Evolutionary conservation across 345 rosid genomes (phyloP), one percentile per base, ranked within the genome.

Genomic region (Citrus inodora): DNA sequence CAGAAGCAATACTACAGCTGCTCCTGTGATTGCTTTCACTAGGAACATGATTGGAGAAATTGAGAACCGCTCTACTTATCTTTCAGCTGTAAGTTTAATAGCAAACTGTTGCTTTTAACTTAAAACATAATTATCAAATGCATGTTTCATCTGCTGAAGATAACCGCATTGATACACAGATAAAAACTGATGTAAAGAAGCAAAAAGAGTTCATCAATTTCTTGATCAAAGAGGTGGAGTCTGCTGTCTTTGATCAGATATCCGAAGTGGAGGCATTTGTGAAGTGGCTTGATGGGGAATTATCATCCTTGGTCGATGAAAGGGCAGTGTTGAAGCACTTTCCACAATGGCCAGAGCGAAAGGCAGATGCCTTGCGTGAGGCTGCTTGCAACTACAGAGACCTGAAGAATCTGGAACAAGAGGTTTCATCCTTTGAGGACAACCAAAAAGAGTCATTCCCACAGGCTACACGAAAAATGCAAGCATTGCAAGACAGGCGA

Each of bases 271-370:
- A 92, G 80, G 70, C 82, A 27, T 96, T 93, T 76, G 87, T 93
- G 66, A 90, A 91, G 80, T 92, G 97, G 98, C 87, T 96, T 58
- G 99, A 96, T 66, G 74, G 85, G 51, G 94, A 93, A 80, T 82
- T 96, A 46, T 90, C 97, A 27, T 88, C 93, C 25, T 80, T 96
- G 67, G 94, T 93, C 3, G 99, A 96, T 66, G 99, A 96, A 86
- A 90, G 99, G 78, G 99, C 99, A 33, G 99, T 96, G 72, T 70
- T 96, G 85, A 96, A 96, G 87, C 94, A 96, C 83, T 93, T 96
- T 83, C 88, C 93, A 25, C 85, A 88, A 60, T 96, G 99, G 99
- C 98, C 98, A 67, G 99, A 96, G 77, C 82, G 88, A 70, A 93
- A 93, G 85, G 91, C 93, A 48, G 99, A 96, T 70, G 86, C 97